Percentiles rank a stretch among this genome's conserved stretches.
phyloP scores from a whole-genome alignment of 768 basidiomycete genomes.

The Mycena belliarum region DNA sequence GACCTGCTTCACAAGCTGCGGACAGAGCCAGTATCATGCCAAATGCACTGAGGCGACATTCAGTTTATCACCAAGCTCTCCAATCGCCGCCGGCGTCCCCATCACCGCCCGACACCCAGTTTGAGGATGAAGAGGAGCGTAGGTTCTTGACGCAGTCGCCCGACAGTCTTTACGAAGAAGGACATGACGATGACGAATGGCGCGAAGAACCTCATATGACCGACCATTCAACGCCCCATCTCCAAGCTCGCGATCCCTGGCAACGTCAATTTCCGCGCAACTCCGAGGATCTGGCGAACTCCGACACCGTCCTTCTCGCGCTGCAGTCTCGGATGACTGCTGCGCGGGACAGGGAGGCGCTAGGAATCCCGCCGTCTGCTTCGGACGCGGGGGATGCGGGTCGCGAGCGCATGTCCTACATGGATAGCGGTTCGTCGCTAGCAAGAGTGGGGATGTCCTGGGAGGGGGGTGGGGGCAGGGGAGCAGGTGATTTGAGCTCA shows the following conservation, averaged over 20 bases:
- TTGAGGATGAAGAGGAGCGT: constrained; percentile 1
- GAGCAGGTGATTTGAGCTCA: constrained; percentile 35
- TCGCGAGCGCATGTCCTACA: constrained; percentile 31
- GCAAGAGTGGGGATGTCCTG: constrained; percentile 42
- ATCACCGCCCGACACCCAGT: not conserved
- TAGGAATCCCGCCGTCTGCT: constrained; percentile 51
- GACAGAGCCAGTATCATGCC: constrained; percentile 21
- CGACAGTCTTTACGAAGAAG: constrained; percentile 20
- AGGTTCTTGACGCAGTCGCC: constrained; percentile 8
- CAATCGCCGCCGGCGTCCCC: constrained; percentile 7
- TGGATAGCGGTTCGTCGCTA: constrained; percentile 51
- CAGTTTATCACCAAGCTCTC: constrained; percentile 29
- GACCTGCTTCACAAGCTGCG: not conserved
- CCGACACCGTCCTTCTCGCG: constrained; percentile 25
- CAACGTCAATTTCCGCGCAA: constrained; percentile 16
- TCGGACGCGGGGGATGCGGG: constrained; percentile 32
- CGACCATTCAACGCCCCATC: not conserved
- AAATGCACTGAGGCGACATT: constrained; percentile 29
- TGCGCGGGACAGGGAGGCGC: constrained; percentile 48
- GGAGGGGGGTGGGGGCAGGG: constrained; percentile 25
- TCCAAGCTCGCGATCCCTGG: not conserved
- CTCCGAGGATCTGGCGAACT: constrained; percentile 23
- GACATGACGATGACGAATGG: constrained; percentile 10
- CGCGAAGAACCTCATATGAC: not conserved
- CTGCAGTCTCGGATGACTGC: constrained; percentile 35